Percentiles rank a stretch among this genome's conserved stretches.
phyloP scores from a whole-genome alignment of 2,329 filamentous ascomycete species.

The Fulvia fulva region DNA sequence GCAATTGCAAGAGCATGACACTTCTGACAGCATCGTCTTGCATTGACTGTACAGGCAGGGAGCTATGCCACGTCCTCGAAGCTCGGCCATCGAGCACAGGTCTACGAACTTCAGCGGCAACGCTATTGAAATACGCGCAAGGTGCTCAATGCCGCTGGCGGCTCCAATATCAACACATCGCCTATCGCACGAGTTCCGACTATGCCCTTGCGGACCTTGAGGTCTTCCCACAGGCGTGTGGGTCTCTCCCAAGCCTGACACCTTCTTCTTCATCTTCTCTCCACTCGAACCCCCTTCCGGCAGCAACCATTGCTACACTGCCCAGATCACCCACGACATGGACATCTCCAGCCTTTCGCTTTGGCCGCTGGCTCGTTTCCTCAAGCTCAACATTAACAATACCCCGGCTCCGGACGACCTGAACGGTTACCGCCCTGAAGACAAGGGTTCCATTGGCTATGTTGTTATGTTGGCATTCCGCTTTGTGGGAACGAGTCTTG shows the following conservation, averaged over 20 bases:
- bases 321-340: conserved; percentile 9
- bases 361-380: conserved; percentile 40
- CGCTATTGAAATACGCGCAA: conserved; percentile 36
- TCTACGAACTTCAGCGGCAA: conserved; percentile 48
- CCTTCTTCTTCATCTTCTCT: too few relatives aligned
- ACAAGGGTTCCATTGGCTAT: conserved; percentile 43
- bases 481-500: conserved; percentile 34
- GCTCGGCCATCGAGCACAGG: conserved; percentile 36
- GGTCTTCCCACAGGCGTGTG: conserved; percentile 41
- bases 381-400: conserved; percentile 42
- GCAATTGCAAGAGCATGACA: conserved; percentile 13
- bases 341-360: conserved; percentile 16
- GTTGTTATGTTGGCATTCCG: conserved; percentile 44
- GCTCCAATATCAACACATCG: conserved; percentile 25
- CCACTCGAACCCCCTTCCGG: too few relatives aligned
- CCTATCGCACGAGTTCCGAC: conserved; percentile 46
- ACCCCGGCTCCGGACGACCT: conserved; percentile 42
- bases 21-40: conserved; percentile 38
- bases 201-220: conserved; percentile 42
- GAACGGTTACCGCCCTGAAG: conserved; percentile 43
- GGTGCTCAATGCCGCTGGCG: conserved; percentile 33
- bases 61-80: conserved; percentile 35
- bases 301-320: too few relatives aligned
- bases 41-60: conserved; percentile 37
- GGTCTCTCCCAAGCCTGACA: conserved; percentile 16